phyloP scores from a whole-genome alignment of 805 yeast genomes.

The Komagataella phaffii region DNA sequence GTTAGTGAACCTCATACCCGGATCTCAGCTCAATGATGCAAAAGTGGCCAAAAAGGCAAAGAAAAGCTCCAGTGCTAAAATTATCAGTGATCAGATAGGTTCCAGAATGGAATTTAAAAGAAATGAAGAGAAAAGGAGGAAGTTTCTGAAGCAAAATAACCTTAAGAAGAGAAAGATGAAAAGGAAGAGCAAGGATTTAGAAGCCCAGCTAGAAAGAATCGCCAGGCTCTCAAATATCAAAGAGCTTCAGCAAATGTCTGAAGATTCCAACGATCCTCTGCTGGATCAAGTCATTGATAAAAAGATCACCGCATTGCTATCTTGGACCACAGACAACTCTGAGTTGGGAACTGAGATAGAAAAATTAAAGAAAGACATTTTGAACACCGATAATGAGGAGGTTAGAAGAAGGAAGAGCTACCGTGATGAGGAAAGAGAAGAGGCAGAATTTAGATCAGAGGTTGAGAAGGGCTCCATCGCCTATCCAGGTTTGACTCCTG shows the following conservation, averaged over 20 bases:
- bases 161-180: conserved; percentile 9
- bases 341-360: conserved; percentile 18
- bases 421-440: conserved; percentile 16
- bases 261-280: conserved; percentile 22
- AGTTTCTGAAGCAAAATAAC: conserved; percentile 5
- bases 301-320: conserved; percentile 23
- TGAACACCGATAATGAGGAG: conserved; percentile 29
- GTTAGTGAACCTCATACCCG: conserved; percentile 13
- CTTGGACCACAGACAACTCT: conserved; percentile 24
- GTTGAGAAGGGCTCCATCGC: conserved; percentile 28
- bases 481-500: conserved; percentile 66
- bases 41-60: conserved; percentile 2
- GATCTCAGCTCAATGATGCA: conserved; percentile 2
- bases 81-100: conserved; percentile 6
- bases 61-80: conserved; percentile 5
- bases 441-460: conserved; percentile 23
- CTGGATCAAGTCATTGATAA: conserved; percentile 19
- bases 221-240: conserved; percentile 20
- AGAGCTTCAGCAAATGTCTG: conserved; percentile 27
- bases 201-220: conserved; percentile 21
- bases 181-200: conserved; percentile 7
- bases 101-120: conserved; percentile 6
- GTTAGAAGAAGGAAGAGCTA: conserved; percentile 21
- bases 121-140: conserved; percentile 7
- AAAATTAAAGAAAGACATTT: conserved; percentile 26